Evolutionary conservation across 2,329 filamentous ascomycete genomes (phyloP).

Genomic region (Waltergamsia citrina): DNA sequence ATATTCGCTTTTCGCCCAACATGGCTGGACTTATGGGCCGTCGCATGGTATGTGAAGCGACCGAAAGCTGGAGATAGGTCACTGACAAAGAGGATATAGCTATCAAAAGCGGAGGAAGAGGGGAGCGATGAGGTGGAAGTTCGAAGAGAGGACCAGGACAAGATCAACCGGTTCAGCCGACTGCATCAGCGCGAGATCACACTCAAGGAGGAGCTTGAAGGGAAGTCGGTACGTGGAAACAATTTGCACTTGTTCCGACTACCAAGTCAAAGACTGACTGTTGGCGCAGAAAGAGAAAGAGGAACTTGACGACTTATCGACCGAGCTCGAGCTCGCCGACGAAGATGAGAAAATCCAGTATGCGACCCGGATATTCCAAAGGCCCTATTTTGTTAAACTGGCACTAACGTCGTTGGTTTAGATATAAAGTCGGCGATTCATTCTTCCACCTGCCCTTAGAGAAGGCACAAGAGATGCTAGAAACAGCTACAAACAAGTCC

Average conservation of each 20-base stretch:
- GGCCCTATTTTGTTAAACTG: background rate
- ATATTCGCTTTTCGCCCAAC: constrained; percentile 6
- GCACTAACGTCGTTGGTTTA: constrained; percentile 24
- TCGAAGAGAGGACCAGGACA: constrained; percentile 93
- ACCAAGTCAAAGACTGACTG: constrained; percentile 12
- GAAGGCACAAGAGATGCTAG: constrained; percentile 80
- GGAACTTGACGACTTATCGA: constrained; percentile 86
- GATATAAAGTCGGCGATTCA: constrained; percentile 93
- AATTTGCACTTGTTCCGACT: no score
- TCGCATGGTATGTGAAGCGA: constrained; percentile 41
- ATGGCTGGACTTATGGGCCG: constrained; percentile 43
- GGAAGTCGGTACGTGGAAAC: constrained; percentile 63
- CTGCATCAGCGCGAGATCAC: constrained; percentile 77
- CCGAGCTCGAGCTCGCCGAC: constrained; percentile 86
- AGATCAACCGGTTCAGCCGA: constrained; percentile 96
- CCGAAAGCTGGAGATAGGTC: background rate
- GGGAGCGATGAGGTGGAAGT: constrained; percentile 82
- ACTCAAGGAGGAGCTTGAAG: constrained; percentile 71
- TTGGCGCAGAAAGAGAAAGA: constrained; percentile 85
- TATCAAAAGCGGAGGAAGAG: constrained; percentile 88
- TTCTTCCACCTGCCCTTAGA: constrained; percentile 81
- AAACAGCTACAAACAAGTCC: constrained; percentile 59
- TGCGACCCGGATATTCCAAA: constrained; percentile 18
- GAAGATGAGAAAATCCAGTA: constrained; percentile 92
- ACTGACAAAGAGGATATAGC: constrained; percentile 38